A percentile compares a stretch with the other conserved stretches of the same genome.
These are phyloP conservation scores for Daldinia bambusicola DNA, from an alignment of 495 filamentous ascomycete species.

Conservation along the genomic window DNA sequence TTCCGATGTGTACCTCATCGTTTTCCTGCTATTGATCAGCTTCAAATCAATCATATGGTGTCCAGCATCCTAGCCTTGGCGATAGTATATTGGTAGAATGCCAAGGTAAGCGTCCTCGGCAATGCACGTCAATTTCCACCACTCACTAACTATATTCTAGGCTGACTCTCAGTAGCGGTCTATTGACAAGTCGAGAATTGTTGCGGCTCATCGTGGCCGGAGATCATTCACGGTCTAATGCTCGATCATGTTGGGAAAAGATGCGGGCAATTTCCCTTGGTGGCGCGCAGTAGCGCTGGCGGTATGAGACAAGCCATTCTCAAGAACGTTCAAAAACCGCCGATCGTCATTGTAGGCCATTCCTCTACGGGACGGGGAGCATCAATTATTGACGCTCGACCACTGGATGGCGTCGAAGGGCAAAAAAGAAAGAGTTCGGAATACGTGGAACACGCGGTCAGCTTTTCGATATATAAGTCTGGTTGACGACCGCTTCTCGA, in stretches of 20 bases:
- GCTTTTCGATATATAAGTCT: constrained; percentile 46
- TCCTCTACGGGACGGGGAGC: constrained; percentile 28
- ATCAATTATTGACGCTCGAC: constrained; percentile 33
- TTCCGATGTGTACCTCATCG: neutral
- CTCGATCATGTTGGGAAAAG: constrained; percentile 1
- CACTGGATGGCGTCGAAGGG: constrained; percentile 14
- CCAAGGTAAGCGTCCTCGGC: constrained; percentile 6
- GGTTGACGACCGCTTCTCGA: constrained; percentile 12
- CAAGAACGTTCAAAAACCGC: constrained; percentile 26
- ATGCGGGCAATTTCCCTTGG: constrained; percentile 15
- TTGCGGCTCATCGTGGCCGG: constrained; percentile 27
- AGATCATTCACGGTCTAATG: constrained; percentile 9
- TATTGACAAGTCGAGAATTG: constrained; percentile 12
- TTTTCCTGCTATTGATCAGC: neutral
- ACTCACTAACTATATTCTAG: constrained; percentile 18
- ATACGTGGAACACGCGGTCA: constrained; percentile 16
- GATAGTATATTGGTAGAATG: constrained; percentile 16
- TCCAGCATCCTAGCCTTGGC: neutral
- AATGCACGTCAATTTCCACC: constrained; percentile 33
- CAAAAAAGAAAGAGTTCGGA: constrained; percentile 18
- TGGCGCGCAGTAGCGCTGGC: constrained; percentile 40
- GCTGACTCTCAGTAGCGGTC: constrained; percentile 20
- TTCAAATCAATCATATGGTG: constrained; percentile 14
- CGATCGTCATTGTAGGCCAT: constrained; percentile 40
- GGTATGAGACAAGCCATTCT: constrained; percentile 48